These are phyloP conservation scores for Plantago coronopus DNA, from an alignment of 305 asterid species.

Conservation along the genomic window DNA sequence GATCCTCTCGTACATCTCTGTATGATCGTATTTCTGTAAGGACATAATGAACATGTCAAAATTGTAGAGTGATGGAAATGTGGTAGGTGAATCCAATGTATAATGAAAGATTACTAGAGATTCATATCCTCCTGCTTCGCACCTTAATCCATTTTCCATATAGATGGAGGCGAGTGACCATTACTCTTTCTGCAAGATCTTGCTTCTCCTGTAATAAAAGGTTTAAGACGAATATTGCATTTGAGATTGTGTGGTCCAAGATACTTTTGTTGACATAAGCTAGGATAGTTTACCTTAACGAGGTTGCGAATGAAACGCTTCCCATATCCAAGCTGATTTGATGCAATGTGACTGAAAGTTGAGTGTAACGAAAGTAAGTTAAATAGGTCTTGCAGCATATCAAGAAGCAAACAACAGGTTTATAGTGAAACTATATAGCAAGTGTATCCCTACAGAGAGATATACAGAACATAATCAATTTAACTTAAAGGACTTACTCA, in stretches of 20 bases:
- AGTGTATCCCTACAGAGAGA: no score
- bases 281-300: conserved; percentile 50
- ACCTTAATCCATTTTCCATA: conserved; percentile 91
- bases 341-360: conserved; percentile 13
- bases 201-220: conserved; percentile 50
- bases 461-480: no score
- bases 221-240: neutral
- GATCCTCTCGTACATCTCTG: conserved; percentile 71
- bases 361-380: neutral
- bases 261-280: conserved; percentile 2
- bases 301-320: conserved; percentile 71
- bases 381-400: neutral
- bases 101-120: neutral
- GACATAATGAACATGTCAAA: neutral
- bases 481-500: conserved; percentile 55
- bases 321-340: conserved; percentile 61
- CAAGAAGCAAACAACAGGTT: neutral
- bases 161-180: conserved; percentile 89
- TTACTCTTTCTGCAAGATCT: conserved; percentile 94
- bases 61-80: neutral
- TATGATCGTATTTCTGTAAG: conserved; percentile 71
- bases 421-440: neutral
- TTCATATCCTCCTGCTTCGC: conserved; percentile 3
- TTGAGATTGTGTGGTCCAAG: neutral
- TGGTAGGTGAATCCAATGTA: neutral